Evolutionary conservation across 345 rosid species (phyloP).

Genomic region (Gossypium rotundifolium): DNA sequence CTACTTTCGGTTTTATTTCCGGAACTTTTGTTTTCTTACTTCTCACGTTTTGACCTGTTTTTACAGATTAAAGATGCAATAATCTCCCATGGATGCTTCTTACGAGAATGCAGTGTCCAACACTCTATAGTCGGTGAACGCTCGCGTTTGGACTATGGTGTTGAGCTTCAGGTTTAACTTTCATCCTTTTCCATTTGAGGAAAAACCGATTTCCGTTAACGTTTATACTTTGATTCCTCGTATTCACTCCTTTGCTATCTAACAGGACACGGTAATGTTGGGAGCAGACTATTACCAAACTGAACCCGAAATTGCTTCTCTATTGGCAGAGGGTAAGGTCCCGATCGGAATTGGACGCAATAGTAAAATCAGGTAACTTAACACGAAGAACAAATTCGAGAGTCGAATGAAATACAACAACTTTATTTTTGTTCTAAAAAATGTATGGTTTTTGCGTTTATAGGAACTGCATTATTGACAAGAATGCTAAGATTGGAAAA

Average conservation of each 20-base stretch:
- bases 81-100: constrained; percentile 95
- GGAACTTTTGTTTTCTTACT: constrained; percentile 2
- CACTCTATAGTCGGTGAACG: constrained; percentile 89
- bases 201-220: neutral
- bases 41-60: constrained; percentile 12
- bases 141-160: constrained; percentile 81
- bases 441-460: constrained; percentile 8
- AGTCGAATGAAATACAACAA: neutral
- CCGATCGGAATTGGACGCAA: constrained; percentile 81
- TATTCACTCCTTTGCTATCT: neutral
- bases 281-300: constrained; percentile 94
- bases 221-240: neutral
- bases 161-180: constrained; percentile 66
- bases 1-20: neutral
- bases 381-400: neutral
- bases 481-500: constrained; percentile 87
- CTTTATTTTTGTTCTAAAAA: neutral
- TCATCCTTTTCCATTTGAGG: neutral
- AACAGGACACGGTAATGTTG: constrained; percentile 82
- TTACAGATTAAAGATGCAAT: constrained; percentile 71
- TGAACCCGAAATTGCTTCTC: constrained; percentile 84
- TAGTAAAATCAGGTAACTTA: constrained; percentile 65
- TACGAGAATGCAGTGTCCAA: constrained; percentile 65
- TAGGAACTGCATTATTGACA: constrained; percentile 93
- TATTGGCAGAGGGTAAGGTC: constrained; percentile 76